Percentiles rank a stretch among this genome's conserved stretches.
Evolutionary conservation across 768 basidiomycete genomes (phyloP).

Genomic region (Boletus sp.): DNA sequence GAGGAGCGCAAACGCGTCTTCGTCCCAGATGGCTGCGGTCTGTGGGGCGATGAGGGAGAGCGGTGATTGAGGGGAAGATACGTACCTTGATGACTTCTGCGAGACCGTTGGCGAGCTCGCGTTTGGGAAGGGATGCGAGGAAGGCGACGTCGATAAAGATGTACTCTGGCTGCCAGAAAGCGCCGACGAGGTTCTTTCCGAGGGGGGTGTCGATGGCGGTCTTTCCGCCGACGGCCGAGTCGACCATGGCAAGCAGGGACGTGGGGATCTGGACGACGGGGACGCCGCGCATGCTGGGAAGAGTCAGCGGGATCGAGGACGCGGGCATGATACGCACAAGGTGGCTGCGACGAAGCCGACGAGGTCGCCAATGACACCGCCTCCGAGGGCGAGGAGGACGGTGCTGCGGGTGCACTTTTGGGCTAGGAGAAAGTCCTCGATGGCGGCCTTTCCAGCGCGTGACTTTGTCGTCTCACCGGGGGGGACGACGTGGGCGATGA

Average conservation of each 20-base stretch:
- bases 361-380: slow-evolving; percentile 96
- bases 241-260: slow-evolving; percentile 96
- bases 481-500: slow-evolving; percentile 74
- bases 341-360: slow-evolving; percentile 97
- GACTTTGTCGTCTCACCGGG: slow-evolving; percentile 95
- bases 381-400: slow-evolving; percentile 90
- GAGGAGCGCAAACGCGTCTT: slow-evolving; percentile 80
- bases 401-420: slow-evolving; percentile 92
- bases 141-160: slow-evolving; percentile 98
- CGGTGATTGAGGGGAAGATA: slow-evolving; percentile 2
- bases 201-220: slow-evolving; percentile 99
- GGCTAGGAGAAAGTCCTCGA: slow-evolving; percentile 90
- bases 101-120: slow-evolving; percentile 99
- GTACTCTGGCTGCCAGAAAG: slow-evolving; percentile 97
- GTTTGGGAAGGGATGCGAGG: slow-evolving; percentile 85
- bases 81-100: slow-evolving; percentile 95
- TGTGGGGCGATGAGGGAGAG: slow-evolving; percentile 30
- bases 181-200: slow-evolving; percentile 97
- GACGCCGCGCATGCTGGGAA: slow-evolving; percentile 91
- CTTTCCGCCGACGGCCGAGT: slow-evolving; percentile 96
- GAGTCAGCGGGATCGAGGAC: background rate
- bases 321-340: slow-evolving; percentile 56
- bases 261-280: slow-evolving; percentile 96
- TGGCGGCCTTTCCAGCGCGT: slow-evolving; percentile 84
- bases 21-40: slow-evolving; percentile 99